phyloP scores from a whole-genome alignment of 1,139 yeast genomes.

The Blastobotrys persicus region DNA sequence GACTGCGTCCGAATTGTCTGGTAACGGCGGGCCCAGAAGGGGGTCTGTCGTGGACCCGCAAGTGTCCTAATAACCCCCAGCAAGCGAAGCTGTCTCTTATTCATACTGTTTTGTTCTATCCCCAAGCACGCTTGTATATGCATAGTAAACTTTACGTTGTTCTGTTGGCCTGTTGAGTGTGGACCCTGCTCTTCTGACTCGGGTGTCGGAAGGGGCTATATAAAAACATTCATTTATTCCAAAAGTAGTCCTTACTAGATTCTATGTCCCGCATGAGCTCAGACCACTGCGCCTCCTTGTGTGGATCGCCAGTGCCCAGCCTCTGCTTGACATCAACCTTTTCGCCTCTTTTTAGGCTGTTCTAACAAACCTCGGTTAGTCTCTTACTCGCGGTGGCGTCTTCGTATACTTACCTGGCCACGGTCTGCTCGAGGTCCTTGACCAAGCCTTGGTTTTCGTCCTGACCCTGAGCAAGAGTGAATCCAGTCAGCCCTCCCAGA shows the following conservation, averaged over 20 bases:
- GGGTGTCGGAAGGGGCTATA: too few relatives aligned
- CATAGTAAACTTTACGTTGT: not conserved
- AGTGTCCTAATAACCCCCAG: not conserved
- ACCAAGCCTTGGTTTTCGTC: slow-evolving; percentile 9
- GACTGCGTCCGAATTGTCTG: not conserved
- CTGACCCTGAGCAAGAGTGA: slow-evolving; percentile 6
- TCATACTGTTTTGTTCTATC: too few relatives aligned
- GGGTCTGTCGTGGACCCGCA: not conserved
- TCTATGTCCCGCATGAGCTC: slow-evolving; percentile 20
- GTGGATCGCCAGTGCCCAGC: slow-evolving; percentile 22
- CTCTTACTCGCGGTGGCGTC: not conserved
- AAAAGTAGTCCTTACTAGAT: slow-evolving; percentile 14
- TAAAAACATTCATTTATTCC: too few relatives aligned
- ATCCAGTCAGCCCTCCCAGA: slow-evolving; percentile 13
- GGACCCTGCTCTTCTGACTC: too few relatives aligned
- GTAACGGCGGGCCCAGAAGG: not conserved
- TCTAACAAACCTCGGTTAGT: slow-evolving; percentile 5
- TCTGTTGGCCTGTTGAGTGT: too few relatives aligned
- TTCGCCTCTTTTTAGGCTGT: slow-evolving; percentile 20
- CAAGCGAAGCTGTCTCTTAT: too few relatives aligned
- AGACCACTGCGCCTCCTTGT: slow-evolving; percentile 21
- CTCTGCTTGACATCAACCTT: slow-evolving; percentile 18
- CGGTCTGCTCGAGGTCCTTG: slow-evolving; percentile 18
- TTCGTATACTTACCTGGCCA: slow-evolving; percentile 20
- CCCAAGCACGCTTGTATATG: too few relatives aligned